Conservation (phyloP, 2,329 filamentous ascomycete genomes). For the Colletotrichum cuscutae region DNA sequence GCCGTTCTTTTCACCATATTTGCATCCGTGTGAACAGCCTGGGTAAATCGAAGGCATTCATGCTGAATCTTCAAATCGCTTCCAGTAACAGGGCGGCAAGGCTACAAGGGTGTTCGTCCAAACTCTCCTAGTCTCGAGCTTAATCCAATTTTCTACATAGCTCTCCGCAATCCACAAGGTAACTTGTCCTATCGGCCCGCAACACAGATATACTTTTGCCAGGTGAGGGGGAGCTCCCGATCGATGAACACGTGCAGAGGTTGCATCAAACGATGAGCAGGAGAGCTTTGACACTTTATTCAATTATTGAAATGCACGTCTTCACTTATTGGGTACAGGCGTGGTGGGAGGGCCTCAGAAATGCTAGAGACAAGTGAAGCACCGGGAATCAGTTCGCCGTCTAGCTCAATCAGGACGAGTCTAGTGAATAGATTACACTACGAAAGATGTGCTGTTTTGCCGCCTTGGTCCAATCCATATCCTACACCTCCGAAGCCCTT, state of each 20-base stretch:
- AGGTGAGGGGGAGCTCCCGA: not conserved
- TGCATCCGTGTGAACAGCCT: not conserved
- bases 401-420: not conserved
- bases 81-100: not conserved
- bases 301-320: not conserved
- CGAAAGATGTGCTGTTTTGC: not conserved
- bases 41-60: not conserved
- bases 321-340: not conserved
- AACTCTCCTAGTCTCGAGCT: not conserved
- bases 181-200: not conserved
- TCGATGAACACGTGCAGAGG: not conserved
- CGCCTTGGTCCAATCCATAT: constrained; percentile 1
- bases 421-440: no score
- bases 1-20: not conserved
- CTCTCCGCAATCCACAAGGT: not conserved
- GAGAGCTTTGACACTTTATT: not conserved
- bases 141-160: not conserved
- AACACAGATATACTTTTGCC: not conserved
- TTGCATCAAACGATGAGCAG: not conserved
- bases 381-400: no score
- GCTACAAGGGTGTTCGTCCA: not conserved
- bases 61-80: not conserved
- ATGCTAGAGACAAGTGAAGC: no score
- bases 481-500: not conserved
- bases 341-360: not conserved